Conservation (phyloP, 352 stramenopile species). For the Phytophthora macrochlamydospora region DNA sequence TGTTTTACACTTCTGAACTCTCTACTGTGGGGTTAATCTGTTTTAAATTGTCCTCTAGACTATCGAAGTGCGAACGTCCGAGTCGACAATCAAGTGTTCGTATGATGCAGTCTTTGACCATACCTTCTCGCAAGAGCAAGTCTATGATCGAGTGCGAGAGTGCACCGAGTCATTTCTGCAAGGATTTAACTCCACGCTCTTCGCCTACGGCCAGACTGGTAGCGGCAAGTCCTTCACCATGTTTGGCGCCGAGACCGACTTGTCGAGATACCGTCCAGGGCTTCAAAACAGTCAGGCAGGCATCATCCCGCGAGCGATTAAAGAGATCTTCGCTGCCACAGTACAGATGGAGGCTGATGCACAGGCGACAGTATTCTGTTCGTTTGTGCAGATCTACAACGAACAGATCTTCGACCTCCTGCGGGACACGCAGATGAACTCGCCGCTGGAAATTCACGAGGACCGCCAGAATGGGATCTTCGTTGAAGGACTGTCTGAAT, state of each 20-base stretch:
- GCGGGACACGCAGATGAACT: constrained; percentile 77
- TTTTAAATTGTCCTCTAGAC: constrained; percentile 36
- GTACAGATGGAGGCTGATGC: constrained; percentile 61
- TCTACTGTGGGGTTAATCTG: no score
- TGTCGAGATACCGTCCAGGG: constrained; percentile 70
- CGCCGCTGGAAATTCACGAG: constrained; percentile 85
- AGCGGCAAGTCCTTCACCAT: constrained; percentile 90
- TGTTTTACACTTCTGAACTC: background rate
- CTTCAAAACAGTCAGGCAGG: constrained; percentile 85
- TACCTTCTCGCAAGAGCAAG: constrained; percentile 73
- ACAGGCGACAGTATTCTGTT: constrained; percentile 71
- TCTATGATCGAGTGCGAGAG: constrained; percentile 79
- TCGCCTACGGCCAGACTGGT: constrained; percentile 86
- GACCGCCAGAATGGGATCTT: constrained; percentile 89
- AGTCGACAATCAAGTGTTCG: constrained; percentile 76
- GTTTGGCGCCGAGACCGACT: constrained; percentile 78
- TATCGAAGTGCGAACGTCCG: constrained; percentile 74
- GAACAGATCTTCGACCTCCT: constrained; percentile 92
- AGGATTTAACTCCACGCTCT: constrained; percentile 87
- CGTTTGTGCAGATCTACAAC: constrained; percentile 93
- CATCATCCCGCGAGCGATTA: constrained; percentile 90
- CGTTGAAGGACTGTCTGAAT: constrained; percentile 92
- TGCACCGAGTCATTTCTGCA: constrained; percentile 82
- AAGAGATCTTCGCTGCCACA: constrained; percentile 80
- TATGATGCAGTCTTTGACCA: constrained; percentile 87